These are phyloP conservation scores for Colletotrichum sp. DNA, from an alignment of 2,329 filamentous ascomycete species.

Conservation along the genomic window DNA sequence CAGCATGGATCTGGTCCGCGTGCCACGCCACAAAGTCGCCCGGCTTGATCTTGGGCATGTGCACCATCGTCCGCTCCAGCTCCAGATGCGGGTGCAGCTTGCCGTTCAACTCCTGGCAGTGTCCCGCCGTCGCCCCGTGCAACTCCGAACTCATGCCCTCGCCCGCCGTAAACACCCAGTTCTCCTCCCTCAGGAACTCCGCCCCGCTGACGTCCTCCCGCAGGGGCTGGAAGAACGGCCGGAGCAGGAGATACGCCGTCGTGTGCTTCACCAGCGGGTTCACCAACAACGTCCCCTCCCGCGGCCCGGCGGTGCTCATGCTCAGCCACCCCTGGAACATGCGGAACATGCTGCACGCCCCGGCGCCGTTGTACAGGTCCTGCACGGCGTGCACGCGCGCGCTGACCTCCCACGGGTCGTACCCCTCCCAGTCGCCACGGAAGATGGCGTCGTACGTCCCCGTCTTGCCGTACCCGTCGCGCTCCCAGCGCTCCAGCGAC, in stretches of 20 bases:
- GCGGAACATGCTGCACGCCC: constrained; percentile 83
- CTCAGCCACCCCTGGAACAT: constrained; percentile 91
- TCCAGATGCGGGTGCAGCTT: constrained; percentile 73
- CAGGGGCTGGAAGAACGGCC: constrained; percentile 77
- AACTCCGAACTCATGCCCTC: constrained; percentile 60
- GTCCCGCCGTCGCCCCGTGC: constrained; percentile 73
- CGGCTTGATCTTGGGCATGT: constrained; percentile 70
- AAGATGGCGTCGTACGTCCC: constrained; percentile 78
- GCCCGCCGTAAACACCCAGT: constrained; percentile 63
- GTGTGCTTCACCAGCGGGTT: constrained; percentile 79
- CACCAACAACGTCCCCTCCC: constrained; percentile 81
- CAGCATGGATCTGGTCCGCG: constrained; percentile 81
- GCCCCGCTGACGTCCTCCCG: constrained; percentile 9
- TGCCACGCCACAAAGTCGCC: constrained; percentile 87
- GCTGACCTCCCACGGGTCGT: constrained; percentile 82
- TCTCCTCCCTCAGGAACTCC: constrained; percentile 53
- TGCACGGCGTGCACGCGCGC: constrained; percentile 70
- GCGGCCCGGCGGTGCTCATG: constrained; percentile 74
- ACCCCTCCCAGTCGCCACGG: constrained; percentile 77
- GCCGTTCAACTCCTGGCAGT: constrained; percentile 71
- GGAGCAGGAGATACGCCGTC: constrained; percentile 80
- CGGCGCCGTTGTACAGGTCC: constrained; percentile 81
- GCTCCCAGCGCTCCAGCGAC: constrained; percentile 78
- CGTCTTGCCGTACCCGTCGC: constrained; percentile 67
- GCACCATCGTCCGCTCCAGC: constrained; percentile 72